A percentile compares a stretch with the other conserved stretches of the same genome.
phyloP scores from a whole-genome alignment of 257 asterid species.

The Plantago elongata region DNA sequence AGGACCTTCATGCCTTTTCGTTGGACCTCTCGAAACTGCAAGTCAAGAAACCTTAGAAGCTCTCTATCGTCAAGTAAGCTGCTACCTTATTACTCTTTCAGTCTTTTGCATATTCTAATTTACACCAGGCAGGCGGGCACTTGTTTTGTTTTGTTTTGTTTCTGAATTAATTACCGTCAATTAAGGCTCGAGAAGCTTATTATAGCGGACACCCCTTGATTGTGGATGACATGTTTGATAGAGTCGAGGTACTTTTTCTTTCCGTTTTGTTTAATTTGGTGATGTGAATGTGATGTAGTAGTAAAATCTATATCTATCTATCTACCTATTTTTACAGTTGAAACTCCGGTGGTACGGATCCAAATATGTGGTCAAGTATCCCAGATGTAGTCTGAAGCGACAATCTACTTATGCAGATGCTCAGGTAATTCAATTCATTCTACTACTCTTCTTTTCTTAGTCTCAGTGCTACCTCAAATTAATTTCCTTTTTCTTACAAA shows the following conservation, averaged over 20 bases:
- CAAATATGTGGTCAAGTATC: slow-evolving; percentile 82
- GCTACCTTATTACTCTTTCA: too few species aligned
- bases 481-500: too few species aligned
- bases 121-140: too few species aligned
- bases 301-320: too few species aligned
- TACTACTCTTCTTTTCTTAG: too few species aligned
- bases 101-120: too few species aligned
- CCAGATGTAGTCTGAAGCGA: slow-evolving; percentile 84
- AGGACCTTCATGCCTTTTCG: slow-evolving; percentile 88
- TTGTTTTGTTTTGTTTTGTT: too few species aligned
- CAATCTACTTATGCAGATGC: slow-evolving; percentile 97
- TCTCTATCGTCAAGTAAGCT: slow-evolving; percentile 76
- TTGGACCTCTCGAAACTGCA: slow-evolving; percentile 90
- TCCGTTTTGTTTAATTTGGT: not conserved
- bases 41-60: slow-evolving; percentile 94
- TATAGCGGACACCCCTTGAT: slow-evolving; percentile 89
- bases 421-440: slow-evolving; percentile 84
- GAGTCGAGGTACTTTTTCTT: slow-evolving; percentile 60
- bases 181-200: slow-evolving; percentile 81
- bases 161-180: not conserved
- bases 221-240: slow-evolving; percentile 93
- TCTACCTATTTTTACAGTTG: slow-evolving; percentile 57
- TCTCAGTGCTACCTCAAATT: too few species aligned
- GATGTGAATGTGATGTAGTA: too few species aligned
- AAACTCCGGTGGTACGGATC: slow-evolving; percentile 86